Evolutionary conservation across 2,329 filamentous ascomycete species (phyloP), one percentile per base, ranked within the genome.

Genomic region (Colletotrichum tabaci): DNA sequence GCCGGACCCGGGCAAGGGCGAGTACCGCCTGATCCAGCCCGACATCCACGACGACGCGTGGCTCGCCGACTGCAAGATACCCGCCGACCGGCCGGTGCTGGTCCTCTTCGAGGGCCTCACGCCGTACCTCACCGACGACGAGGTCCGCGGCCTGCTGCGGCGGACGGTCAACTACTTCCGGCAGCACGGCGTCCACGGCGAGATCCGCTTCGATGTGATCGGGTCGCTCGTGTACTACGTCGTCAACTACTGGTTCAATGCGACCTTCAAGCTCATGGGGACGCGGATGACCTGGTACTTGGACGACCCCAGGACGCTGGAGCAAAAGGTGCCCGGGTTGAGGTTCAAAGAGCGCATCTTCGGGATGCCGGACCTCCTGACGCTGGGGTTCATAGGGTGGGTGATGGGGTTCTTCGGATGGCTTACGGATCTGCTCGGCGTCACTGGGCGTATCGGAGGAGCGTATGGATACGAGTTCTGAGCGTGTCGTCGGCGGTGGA

Each of bases 81-180:
- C 79, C 1, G 67, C 73, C 0, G 80, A 81, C 60, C 64, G 78
- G 12, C 78, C 80, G 9, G 79, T 78, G 3, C 63, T 80, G 26
- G 69, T 82, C 26, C 56, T 82, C 35, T 77, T 79, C 61, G 80
- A 82, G 63, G 81, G 80, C 1, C 74, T 82, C 5, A 68, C 76
- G 21, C 77, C 78, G 71, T 82, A 81, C 47, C 68, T 82, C 2
- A 57, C 74, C 35, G 70, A 74, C 13, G 75, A 75, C 12, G 72
- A 75, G n/a, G 76, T 75, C 4, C 68, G 75, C 35, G 63, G 74
- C n/a, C 67, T 79, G 47, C 61, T 80, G 2, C 62, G 38, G 18
- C 75, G 77, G 2, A 65, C 80, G 1, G 75, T 76, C 38, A 71
- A 74, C 30, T 74, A 74, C 23, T 78, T 81, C 66, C 71, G 73